Base-by-base conservation (phyloP, 2,329 filamentous ascomycete species). In the Nemania serpens region DNA sequence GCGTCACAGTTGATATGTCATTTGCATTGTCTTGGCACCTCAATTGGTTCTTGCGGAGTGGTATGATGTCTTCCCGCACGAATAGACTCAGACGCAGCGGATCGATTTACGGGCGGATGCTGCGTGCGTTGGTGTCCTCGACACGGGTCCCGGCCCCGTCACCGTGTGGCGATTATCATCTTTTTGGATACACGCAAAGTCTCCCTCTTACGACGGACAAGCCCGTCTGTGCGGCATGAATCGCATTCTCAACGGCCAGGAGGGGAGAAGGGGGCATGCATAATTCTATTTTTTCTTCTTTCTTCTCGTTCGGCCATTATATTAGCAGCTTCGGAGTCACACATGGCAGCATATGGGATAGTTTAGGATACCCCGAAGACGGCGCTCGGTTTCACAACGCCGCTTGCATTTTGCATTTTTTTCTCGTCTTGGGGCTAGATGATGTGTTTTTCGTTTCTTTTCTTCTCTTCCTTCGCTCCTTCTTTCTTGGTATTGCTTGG, bases 341-440 rank as follows among this genome's bases (percentile, higher is more conserved):
- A 42, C 43, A 54, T 37, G 45, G 47, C 45, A 56, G 55, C 58
- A 63, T 63, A 39, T 39, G 36, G 58, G 42, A 61, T 58, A 50
- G 37, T 55, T 61, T 53, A 42, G 61, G 61, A 63, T 63, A 63
- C 61, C 61, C 58, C 46, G 41, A 60, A 58, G 58, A 58, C 55
- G 61, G 61, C 61, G 46, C 61, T 43, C 34, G 3, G n/a, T 3
- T 47, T 20, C 34, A 37, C 11, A 42, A 48, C 56, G 60, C 60
- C 60, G 56, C 48, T 59, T 53, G 60, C 60, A 59, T 56, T 56
- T 58, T 55, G 25, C 25, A 7, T 29, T 29, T 29, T 29, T 7
- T 4, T 29, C 25, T n/a, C 25, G 7, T 29, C 25, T 7, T 7
- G 25, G 25, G 7, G 25, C 25, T 29, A 29, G 25, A 29, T 29